phyloP scores from a whole-genome alignment of 805 yeast genomes.

The Hanseniaspora lindneri region DNA sequence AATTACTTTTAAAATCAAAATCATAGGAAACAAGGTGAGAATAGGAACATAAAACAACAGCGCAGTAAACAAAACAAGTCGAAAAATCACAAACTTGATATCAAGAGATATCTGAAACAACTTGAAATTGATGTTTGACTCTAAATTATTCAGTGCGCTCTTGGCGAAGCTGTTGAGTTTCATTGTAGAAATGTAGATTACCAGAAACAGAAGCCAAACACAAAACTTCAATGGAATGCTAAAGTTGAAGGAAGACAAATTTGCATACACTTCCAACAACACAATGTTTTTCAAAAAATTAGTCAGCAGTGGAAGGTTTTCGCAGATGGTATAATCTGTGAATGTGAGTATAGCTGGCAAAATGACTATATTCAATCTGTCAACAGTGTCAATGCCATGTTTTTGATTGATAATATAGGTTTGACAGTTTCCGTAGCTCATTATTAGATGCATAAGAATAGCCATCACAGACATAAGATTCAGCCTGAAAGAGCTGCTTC shows the following conservation, averaged over 20 bases:
- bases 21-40: background rate
- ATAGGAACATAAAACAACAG: constrained; percentile 1
- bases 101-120: constrained; percentile 10
- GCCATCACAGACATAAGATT: background rate
- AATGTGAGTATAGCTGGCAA: constrained; percentile 8
- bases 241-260: constrained; percentile 2
- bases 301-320: background rate
- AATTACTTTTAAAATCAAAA: constrained; percentile 1
- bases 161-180: constrained; percentile 7
- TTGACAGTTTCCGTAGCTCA: background rate
- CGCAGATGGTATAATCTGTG: constrained; percentile 12
- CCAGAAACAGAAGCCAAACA: background rate
- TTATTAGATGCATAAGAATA: background rate
- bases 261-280: constrained; percentile 4
- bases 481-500: background rate
- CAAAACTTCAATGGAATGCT: constrained; percentile 1
- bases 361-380: constrained; percentile 8
- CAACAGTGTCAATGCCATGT: background rate
- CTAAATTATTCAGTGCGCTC: constrained; percentile 5
- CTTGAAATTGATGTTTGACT: constrained; percentile 5
- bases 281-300: constrained; percentile 8
- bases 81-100: background rate
- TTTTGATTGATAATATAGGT: background rate
- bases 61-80: background rate
- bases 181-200: background rate